A percentile compares a stretch with the other conserved stretches of the same genome.
Conservation (phyloP, 768 basidiomycete species). For the Scleroderma bovista region DNA sequence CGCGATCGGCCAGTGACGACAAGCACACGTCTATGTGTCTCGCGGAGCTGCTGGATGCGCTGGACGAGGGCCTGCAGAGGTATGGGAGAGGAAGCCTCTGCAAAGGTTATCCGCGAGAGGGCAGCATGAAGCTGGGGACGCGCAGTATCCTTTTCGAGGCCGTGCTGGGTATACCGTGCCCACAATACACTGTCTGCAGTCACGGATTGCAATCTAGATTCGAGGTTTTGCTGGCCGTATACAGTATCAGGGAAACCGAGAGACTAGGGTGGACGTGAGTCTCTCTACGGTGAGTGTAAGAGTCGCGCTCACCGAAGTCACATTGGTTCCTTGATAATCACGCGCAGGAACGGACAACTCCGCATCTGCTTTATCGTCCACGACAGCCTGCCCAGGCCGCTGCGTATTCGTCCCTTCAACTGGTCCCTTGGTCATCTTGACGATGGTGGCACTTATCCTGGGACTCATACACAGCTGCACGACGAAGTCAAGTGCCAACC, state of each 20-base stretch:
- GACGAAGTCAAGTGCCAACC: constrained; percentile 74
- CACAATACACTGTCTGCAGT: constrained; percentile 81
- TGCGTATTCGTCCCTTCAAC: constrained; percentile 48
- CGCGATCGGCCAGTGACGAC: constrained; percentile 77
- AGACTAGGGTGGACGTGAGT: constrained; percentile 29
- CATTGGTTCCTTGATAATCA: constrained; percentile 18
- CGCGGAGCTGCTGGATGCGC: constrained; percentile 25
- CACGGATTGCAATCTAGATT: constrained; percentile 65
- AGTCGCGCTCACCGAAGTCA: constrained; percentile 6
- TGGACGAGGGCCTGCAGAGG: constrained; percentile 57
- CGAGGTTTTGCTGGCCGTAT: constrained; percentile 60
- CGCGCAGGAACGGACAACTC: constrained; percentile 24
- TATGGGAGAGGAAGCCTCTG: constrained; percentile 37
- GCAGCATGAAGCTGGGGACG: constrained; percentile 25
- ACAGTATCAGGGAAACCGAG: constrained; percentile 60
- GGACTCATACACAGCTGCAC: constrained; percentile 70
- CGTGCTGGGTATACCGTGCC: constrained; percentile 48
- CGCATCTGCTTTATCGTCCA: constrained; percentile 45
- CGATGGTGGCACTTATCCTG: constrained; percentile 63
- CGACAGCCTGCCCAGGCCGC: constrained; percentile 47
- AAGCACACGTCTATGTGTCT: constrained; percentile 38
- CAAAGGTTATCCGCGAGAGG: constrained; percentile 64
- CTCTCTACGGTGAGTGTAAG: constrained; percentile 9
- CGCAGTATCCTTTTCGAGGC: constrained; percentile 4
- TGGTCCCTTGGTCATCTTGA: constrained; percentile 47